Conservation (phyloP, 1,284 basidiomycete genomes). For the Fistulinella cinereoalba region DNA sequence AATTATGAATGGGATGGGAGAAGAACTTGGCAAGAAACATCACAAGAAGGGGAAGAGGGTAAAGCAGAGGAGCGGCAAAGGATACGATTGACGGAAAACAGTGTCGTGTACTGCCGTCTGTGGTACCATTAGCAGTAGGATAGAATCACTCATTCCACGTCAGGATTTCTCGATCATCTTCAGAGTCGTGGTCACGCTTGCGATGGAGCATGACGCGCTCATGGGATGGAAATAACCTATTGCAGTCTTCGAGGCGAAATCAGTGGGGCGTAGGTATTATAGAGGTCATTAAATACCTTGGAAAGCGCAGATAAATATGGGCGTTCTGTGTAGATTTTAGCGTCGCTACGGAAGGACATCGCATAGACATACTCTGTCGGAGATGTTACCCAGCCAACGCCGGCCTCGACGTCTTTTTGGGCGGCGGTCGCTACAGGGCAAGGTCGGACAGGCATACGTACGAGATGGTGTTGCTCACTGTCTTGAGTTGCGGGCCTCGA, state of each 20-base stretch:
- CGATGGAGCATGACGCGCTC: slow-evolving; percentile 69
- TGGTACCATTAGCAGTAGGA: neutral
- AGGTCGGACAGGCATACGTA: neutral
- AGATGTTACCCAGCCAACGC: slow-evolving; percentile 28
- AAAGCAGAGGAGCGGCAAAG: slow-evolving; percentile 88
- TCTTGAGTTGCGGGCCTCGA: slow-evolving; percentile 52
- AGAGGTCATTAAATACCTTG: slow-evolving; percentile 18
- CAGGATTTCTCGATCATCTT: slow-evolving; percentile 56
- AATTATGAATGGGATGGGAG: slow-evolving; percentile 46
- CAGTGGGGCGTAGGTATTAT: neutral
- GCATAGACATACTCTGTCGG: slow-evolving; percentile 27
- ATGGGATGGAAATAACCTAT: slow-evolving; percentile 66
- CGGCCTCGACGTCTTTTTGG: slow-evolving; percentile 25
- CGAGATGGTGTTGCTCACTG: slow-evolving; percentile 34
- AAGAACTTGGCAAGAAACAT: slow-evolving; percentile 72
- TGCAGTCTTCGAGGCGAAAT: slow-evolving; percentile 49
- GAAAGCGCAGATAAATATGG: slow-evolving; percentile 30
- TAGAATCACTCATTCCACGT: slow-evolving; percentile 66
- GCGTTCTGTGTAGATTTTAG: slow-evolving; percentile 18
- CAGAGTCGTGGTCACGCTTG: slow-evolving; percentile 66
- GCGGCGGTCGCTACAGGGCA: slow-evolving; percentile 16
- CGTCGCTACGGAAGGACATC: neutral
- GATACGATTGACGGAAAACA: slow-evolving; percentile 63
- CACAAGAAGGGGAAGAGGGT: slow-evolving; percentile 83
- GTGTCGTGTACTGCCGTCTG: neutral